Base-by-base conservation (phyloP, 768 basidiomycete species). In the Mycena belliarum region DNA sequence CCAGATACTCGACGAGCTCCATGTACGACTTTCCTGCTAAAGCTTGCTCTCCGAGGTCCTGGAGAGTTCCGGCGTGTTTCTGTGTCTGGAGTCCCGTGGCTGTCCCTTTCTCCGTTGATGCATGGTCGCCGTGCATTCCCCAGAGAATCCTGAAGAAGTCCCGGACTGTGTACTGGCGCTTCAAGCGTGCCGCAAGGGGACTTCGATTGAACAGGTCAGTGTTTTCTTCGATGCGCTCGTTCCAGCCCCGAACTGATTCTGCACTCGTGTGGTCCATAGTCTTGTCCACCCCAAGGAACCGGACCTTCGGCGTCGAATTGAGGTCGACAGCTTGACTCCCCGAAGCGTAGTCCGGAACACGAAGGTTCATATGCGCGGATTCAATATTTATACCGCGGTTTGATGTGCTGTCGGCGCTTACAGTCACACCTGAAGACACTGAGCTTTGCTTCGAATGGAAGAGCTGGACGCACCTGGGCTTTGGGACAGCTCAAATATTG, bases 81-180 rank as follows among this genome's bases (percentile, higher is more conserved):
- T 37, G 51, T 8, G 55, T 60, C n/a, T 65, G 25, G 29, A 68
- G 28, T 12, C 60, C 29, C 2, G 35, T 32, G 10, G 59, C 64
- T 2, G 53, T 55, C 7, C 52, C 54, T 52, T 72, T 72, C 55
- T 70, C 64, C 1, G 35, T 46, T 2, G 40, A 44, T 10, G 69
- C 69, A 43, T 72, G 70, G 46, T 72, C 70, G 2, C 65, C 60
- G 46, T 61, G 58, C 66, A 70, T 69, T 18, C 66, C 68, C 37
- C 57, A 55, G 15, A 68, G 53, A 26, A 55, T 55, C 3, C 14
- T 14, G 26, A 48, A 28, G 15, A 40, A 55, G 10, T 55, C 46
- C 10, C 26, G 46, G 18, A 55, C 14, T 1, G 45, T 18, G 16
- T 47, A 48, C 18, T 48, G 1, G 16, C 33, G 23, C 18, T 25